phyloP scores from a whole-genome alignment of 176 grass and related monocot species.

The Cocos nucifera region DNA sequence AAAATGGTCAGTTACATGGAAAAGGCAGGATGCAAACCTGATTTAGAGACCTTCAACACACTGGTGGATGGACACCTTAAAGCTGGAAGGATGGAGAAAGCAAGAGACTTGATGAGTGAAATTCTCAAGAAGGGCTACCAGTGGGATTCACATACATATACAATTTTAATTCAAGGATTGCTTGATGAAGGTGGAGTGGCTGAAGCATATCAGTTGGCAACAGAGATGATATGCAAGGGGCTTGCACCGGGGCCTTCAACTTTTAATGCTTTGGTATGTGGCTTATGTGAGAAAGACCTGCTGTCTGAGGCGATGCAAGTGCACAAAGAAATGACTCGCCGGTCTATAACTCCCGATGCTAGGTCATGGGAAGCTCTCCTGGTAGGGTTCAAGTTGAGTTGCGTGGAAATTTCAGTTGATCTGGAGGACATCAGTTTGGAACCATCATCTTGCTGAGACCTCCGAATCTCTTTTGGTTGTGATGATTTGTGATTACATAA shows the following conservation, averaged over 20 bases:
- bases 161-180: slow-evolving; percentile 13
- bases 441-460: background rate
- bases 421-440: background rate
- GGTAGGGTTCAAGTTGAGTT: too few relatives aligned
- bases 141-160: slow-evolving; percentile 33
- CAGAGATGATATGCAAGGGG: slow-evolving; percentile 22
- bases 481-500: too few relatives aligned
- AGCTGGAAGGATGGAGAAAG: slow-evolving; percentile 14
- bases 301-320: background rate
- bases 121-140: slow-evolving; percentile 25
- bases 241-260: slow-evolving; percentile 9
- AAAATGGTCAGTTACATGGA: slow-evolving; percentile 62
- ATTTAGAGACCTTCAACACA: slow-evolving; percentile 23
- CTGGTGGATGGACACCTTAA: slow-evolving; percentile 25
- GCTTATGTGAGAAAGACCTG: slow-evolving; percentile 12
- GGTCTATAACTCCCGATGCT: slow-evolving; percentile 7
- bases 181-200: background rate
- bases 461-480: too few relatives aligned
- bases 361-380: slow-evolving; percentile 17
- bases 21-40: slow-evolving; percentile 39
- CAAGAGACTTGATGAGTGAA: slow-evolving; percentile 29
- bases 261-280: slow-evolving; percentile 17
- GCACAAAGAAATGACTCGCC: background rate
- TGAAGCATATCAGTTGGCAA: slow-evolving; percentile 24
- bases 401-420: background rate